Conservation (phyloP, 768 basidiomycete species). For the Lentinula sp. region DNA sequence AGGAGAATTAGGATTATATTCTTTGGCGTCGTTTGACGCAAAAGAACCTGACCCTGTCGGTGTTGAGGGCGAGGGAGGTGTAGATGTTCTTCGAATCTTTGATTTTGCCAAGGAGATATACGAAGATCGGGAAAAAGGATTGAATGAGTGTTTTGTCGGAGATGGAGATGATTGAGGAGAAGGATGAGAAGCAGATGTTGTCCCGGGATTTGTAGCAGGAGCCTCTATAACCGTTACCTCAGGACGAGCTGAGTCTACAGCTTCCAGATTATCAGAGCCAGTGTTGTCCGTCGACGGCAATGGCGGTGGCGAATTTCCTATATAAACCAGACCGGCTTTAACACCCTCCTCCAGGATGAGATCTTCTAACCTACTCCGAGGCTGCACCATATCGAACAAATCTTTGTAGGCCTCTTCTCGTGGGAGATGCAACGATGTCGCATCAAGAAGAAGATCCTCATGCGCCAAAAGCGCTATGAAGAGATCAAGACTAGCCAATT, state of each 20-base stretch:
- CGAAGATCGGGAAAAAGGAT: conserved; percentile 2
- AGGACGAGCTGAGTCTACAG: neutral
- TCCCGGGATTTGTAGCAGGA: neutral
- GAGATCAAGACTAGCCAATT: conserved; percentile 67
- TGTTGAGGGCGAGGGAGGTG: neutral
- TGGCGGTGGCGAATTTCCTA: neutral
- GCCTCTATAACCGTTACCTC: neutral
- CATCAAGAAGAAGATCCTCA: conserved; percentile 75
- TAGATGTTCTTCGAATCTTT: neutral
- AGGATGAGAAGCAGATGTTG: neutral
- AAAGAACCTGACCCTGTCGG: neutral
- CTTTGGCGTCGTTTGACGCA: neutral
- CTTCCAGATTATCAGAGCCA: neutral
- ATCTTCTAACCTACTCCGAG: conserved; percentile 69
- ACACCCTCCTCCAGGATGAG: conserved; percentile 44
- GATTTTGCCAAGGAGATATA: conserved; percentile 6
- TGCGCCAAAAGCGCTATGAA: conserved; percentile 78
- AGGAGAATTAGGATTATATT: neutral
- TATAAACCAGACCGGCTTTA: conserved; percentile 21
- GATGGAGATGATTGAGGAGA: neutral
- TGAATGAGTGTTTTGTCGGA: conserved; percentile 3
- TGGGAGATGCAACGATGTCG: conserved; percentile 69
- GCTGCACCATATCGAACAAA: conserved; percentile 72
- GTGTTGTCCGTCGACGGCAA: neutral
- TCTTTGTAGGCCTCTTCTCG: conserved; percentile 74